Evolutionary conservation across 352 stramenopile species (phyloP).

Genomic region (Pythium brassicae): DNA sequence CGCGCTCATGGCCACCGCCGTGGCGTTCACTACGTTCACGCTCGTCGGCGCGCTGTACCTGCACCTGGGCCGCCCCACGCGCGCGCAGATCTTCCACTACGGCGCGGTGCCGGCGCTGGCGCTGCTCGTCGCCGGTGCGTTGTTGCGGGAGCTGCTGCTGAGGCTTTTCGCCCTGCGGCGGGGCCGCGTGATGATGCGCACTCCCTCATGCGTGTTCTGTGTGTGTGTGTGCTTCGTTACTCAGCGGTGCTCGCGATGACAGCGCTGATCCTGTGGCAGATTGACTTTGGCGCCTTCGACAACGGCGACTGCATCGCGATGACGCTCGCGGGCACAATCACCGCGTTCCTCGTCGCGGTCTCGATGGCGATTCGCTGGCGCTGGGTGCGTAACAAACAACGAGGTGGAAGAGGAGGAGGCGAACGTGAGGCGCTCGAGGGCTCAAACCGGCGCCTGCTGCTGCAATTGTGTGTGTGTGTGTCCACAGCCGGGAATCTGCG

Average conservation of each 20-base stretch:
- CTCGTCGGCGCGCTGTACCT: conserved; percentile 51
- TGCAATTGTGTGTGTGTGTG: not conserved
- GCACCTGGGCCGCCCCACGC: conserved; percentile 58
- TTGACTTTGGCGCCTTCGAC: conserved; percentile 44
- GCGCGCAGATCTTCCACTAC: conserved; percentile 52
- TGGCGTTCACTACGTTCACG: conserved; percentile 43
- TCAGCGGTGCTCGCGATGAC: conserved; percentile 40
- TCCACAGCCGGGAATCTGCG: conserved; percentile 62
- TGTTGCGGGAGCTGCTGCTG: not conserved
- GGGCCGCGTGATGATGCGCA: no score
- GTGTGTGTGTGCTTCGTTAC: not conserved
- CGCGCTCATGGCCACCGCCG: conserved; percentile 37
- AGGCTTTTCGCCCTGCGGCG: no score
- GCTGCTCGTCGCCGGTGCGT: conserved; percentile 41
- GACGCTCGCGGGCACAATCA: conserved; percentile 55
- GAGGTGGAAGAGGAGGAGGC: no score
- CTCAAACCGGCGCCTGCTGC: not conserved
- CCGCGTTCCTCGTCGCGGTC: conserved; percentile 57
- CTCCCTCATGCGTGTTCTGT: not conserved
- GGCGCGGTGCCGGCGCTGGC: conserved; percentile 47
- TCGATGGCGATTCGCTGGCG: conserved; percentile 77
- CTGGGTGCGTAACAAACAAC: conserved; percentile 32
- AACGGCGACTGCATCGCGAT: conserved; percentile 76
- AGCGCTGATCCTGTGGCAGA: conserved; percentile 55
- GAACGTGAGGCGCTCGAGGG: no score